phyloP scores from a whole-genome alignment of 2,329 filamentous ascomycete genomes.

The Orbilia oligospora region DNA sequence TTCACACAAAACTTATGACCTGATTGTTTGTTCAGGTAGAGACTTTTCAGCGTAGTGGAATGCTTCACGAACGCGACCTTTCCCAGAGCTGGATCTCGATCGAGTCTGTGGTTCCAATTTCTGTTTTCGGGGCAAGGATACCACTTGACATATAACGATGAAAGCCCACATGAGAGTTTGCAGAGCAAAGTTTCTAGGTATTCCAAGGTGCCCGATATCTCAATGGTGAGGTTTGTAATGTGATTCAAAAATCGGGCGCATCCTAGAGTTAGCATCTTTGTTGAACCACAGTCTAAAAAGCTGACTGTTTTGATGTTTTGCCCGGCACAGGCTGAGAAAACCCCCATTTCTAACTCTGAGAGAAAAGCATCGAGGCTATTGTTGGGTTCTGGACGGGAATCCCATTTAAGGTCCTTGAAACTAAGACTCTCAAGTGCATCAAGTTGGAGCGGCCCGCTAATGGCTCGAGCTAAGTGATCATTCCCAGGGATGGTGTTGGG shows the following conservation, averaged over 20 bases:
- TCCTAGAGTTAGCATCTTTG: too few relatives aligned
- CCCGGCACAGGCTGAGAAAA: neutral
- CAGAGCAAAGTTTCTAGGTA: neutral
- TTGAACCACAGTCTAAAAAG: neutral
- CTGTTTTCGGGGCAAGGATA: too few relatives aligned
- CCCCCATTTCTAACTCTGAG: too few relatives aligned
- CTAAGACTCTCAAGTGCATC: too few relatives aligned
- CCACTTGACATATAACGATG: neutral
- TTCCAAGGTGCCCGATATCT: neutral
- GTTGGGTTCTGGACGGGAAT: too few relatives aligned
- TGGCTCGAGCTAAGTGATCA: too few relatives aligned
- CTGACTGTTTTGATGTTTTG: neutral
- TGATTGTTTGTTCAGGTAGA: neutral
- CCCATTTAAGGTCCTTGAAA: too few relatives aligned
- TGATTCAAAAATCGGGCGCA: too few relatives aligned
- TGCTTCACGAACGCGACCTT: constrained; percentile 1
- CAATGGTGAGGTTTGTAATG: neutral
- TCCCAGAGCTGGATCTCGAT: neutral
- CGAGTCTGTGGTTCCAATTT: too few relatives aligned
- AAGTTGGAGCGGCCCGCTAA: too few relatives aligned
- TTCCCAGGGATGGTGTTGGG: too few relatives aligned
- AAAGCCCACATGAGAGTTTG: neutral
- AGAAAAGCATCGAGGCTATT: too few relatives aligned
- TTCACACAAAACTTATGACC: neutral
- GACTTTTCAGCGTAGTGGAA: neutral